Percentiles rank a stretch among this genome's conserved stretches.
phyloP scores from a whole-genome alignment of 805 yeast species.

The Cyberlindnera americana region DNA sequence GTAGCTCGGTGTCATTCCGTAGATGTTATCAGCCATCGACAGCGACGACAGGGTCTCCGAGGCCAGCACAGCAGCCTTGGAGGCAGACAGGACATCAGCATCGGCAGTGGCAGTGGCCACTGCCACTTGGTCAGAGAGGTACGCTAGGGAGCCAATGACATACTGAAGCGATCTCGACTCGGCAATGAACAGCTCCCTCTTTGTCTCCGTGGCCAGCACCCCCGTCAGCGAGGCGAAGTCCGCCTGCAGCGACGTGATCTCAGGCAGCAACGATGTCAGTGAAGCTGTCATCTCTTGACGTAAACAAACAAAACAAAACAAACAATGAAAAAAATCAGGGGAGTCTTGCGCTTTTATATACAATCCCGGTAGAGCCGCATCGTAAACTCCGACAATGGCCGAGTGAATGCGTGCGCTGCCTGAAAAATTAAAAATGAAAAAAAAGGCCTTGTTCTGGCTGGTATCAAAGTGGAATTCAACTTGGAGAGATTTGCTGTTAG shows the following conservation, averaged over 20 bases:
- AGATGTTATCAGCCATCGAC: slow-evolving; percentile 22
- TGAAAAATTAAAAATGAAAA: no score
- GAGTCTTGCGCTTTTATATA: no score
- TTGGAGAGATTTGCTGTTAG: no score
- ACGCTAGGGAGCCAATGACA: slow-evolving; percentile 18
- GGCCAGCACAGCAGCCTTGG: slow-evolving; percentile 10
- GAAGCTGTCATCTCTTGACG: slow-evolving; percentile 1
- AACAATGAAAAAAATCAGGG: no score
- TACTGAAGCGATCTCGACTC: slow-evolving; percentile 20
- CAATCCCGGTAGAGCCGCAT: no score
- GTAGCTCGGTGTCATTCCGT: slow-evolving; percentile 47
- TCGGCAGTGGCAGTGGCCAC: slow-evolving; percentile 10
- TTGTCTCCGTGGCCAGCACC: slow-evolving; percentile 22
- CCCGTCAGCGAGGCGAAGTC: slow-evolving; percentile 14
- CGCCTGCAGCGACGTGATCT: slow-evolving; percentile 17
- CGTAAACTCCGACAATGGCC: no score
- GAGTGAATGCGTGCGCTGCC: no score
- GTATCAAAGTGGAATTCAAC: no score
- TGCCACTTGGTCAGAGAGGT: slow-evolving; percentile 15
- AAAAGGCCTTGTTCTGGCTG: no score
- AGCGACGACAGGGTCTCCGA: slow-evolving; percentile 15
- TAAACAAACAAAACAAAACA: no score
- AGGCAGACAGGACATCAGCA: not conserved
- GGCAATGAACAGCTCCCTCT: slow-evolving; percentile 4
- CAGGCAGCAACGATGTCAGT: slow-evolving; percentile 10